Evolutionary conservation across 1,139 yeast genomes (phyloP).

Genomic region (Kurtzmaniella quercitrusa): DNA sequence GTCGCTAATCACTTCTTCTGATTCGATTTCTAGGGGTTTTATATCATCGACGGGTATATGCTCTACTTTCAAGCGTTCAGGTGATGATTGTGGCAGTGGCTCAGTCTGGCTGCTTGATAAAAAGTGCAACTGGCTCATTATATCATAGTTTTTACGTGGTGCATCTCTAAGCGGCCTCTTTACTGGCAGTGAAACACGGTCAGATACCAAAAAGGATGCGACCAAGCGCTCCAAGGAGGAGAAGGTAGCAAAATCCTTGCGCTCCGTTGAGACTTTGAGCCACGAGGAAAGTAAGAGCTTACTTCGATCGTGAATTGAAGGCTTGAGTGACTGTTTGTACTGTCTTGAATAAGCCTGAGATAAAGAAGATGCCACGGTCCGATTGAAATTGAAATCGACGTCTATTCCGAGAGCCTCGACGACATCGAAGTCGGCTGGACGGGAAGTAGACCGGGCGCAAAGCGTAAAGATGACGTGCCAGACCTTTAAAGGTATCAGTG

Average conservation of each 20-base stretch:
- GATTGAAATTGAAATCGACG: background rate
- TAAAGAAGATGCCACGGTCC: slow-evolving; percentile 2
- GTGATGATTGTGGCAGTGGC: background rate
- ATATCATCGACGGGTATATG: no score
- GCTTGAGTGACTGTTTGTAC: slow-evolving; percentile 4
- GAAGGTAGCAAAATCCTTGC: background rate
- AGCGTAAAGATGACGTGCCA: slow-evolving; percentile 4
- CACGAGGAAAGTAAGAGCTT: background rate
- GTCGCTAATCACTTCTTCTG: slow-evolving; percentile 17
- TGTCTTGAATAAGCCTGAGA: background rate
- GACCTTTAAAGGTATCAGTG: background rate
- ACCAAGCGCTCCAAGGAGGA: background rate
- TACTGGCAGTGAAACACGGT: background rate
- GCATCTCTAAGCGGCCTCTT: background rate
- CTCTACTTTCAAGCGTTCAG: background rate
- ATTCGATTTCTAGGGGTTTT: background rate
- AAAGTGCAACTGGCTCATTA: background rate
- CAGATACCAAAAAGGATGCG: background rate
- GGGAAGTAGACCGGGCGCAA: slow-evolving; percentile 3
- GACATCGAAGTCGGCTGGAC: background rate
- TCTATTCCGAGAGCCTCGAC: background rate
- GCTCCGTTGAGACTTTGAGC: background rate
- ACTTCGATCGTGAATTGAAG: slow-evolving; percentile 3
- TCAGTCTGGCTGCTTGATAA: slow-evolving; percentile 1
- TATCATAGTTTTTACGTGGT: slow-evolving; percentile 3